Conservation (phyloP, 2,329 filamentous ascomycete species). For the Aspergillus sergii region DNA sequence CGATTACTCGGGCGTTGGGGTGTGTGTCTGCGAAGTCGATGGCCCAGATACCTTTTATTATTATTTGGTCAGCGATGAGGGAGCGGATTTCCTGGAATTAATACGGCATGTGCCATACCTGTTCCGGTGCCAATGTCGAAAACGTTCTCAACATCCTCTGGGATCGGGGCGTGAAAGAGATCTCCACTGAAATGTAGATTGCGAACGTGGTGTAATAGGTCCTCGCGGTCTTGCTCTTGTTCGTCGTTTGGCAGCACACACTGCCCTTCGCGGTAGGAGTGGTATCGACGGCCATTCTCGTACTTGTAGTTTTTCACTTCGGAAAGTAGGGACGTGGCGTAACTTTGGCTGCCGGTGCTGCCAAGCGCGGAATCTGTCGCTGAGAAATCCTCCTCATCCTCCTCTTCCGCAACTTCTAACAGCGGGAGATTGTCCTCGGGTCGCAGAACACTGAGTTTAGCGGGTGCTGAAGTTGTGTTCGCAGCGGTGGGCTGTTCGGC, state of each 20-base stretch:
- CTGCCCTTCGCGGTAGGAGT: background rate
- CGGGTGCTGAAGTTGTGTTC: background rate
- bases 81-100: rapidly evolving
- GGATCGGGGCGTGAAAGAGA: background rate
- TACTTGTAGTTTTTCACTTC: background rate
- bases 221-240: background rate
- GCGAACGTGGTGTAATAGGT: background rate
- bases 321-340: background rate
- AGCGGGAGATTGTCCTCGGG: background rate
- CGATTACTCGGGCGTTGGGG: background rate
- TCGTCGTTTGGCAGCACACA: background rate
- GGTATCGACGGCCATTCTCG: background rate
- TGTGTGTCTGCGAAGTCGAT: background rate
- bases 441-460: background rate
- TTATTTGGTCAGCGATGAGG: background rate
- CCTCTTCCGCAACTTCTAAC: background rate
- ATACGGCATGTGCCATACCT: background rate
- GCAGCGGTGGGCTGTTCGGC: background rate
- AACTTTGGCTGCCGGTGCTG: background rate
- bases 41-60: background rate
- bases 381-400: background rate
- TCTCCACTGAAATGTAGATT: background rate
- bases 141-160: background rate
- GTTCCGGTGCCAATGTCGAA: background rate
- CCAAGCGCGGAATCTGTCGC: background rate